Base-by-base conservation (phyloP, 495 filamentous ascomycete species). In the Penicillium ochrochloron region DNA sequence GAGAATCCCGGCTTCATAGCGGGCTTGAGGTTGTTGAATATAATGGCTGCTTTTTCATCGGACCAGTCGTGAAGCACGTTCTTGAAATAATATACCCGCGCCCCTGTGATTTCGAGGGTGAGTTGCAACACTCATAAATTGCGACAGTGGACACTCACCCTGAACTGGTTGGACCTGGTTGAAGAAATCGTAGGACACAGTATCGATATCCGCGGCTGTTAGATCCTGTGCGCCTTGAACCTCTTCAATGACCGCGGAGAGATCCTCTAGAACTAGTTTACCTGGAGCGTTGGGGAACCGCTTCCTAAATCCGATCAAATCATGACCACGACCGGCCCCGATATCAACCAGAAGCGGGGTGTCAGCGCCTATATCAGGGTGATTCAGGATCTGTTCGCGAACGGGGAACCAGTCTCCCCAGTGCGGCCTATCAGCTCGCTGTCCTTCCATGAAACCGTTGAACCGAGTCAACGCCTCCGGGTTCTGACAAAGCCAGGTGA, bases 1-100 rank as follows among this genome's bases (percentile, higher is more conserved):
- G 76, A 81, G 57, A 77, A 82, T 0, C 76, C 78, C 0, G 66
- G 73, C 44, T 67, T 70, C 79, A 83, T 82, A 4, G 78, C 76
- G 2, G 62, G 42, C n/a, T 55, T 65, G 23, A 81, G 65, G 53
- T 74, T 60, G 1, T 62, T 57, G 4, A 86, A 69, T 11, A 85
- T 80, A 11, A 35, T 35, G 8, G 33, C 33, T 35, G 33, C 33
- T 35, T 35, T 35, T 6, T 35, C 33, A 35, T 35, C 33, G 33
- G 33, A 35, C 33, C 2, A 35, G 35, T 39, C 35, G 12, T 39
- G 35, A 39, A 39, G 35, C 35, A 39, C 12, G 12, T 39, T 39
- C 12, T 39, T 39, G 35, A 39, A 39, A 15, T 39, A 39, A 15
- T 39, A 39, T 39, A 12, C 35, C 11, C 12, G 6, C 12, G 35